These are phyloP conservation scores for Colletotrichum limetticola DNA, from an alignment of 2,329 filamentous ascomycete genomes.

Conservation along the genomic window DNA sequence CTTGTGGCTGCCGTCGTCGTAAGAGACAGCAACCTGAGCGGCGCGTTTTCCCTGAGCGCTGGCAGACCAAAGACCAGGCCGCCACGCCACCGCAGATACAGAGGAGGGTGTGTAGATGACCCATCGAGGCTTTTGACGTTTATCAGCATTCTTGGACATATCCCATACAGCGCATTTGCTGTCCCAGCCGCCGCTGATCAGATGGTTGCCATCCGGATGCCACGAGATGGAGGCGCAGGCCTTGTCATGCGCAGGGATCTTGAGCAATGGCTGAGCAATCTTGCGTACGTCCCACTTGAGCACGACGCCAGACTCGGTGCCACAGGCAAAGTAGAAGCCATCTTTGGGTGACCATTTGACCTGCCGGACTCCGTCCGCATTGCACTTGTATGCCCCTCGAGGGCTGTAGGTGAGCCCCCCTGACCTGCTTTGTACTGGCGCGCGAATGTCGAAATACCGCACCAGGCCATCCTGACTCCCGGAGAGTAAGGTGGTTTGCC, in stretches of 20 bases:
- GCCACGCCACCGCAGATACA: slow-evolving; percentile 69
- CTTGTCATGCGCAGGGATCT: slow-evolving; percentile 71
- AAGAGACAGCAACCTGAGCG: slow-evolving; percentile 71
- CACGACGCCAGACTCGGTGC: slow-evolving; percentile 70
- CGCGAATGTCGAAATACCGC: slow-evolving; percentile 68
- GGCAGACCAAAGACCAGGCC: slow-evolving; percentile 73
- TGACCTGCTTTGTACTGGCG: slow-evolving; percentile 57
- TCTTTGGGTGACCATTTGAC: slow-evolving; percentile 74
- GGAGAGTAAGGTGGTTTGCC: slow-evolving; percentile 66
- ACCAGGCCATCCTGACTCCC: slow-evolving; percentile 73
- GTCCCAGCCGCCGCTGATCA: slow-evolving; percentile 72
- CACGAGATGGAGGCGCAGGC: slow-evolving; percentile 70
- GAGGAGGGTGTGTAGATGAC: slow-evolving; percentile 70
- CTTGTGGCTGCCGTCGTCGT: slow-evolving; percentile 66
- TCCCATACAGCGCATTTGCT: slow-evolving; percentile 74
- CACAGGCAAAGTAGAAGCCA: slow-evolving; percentile 72
- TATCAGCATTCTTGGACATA: slow-evolving; percentile 67
- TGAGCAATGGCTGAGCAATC: slow-evolving; percentile 61
- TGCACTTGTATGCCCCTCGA: slow-evolving; percentile 56
- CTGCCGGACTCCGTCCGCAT: slow-evolving; percentile 67
- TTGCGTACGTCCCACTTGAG: slow-evolving; percentile 74
- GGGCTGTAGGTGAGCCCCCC: slow-evolving; percentile 60
- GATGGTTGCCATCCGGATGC: slow-evolving; percentile 75
- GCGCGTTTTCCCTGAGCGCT: slow-evolving; percentile 68
- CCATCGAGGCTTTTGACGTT: slow-evolving; percentile 72